phyloP scores from a whole-genome alignment of 257 asterid genomes.

The Salvia splendens region DNA sequence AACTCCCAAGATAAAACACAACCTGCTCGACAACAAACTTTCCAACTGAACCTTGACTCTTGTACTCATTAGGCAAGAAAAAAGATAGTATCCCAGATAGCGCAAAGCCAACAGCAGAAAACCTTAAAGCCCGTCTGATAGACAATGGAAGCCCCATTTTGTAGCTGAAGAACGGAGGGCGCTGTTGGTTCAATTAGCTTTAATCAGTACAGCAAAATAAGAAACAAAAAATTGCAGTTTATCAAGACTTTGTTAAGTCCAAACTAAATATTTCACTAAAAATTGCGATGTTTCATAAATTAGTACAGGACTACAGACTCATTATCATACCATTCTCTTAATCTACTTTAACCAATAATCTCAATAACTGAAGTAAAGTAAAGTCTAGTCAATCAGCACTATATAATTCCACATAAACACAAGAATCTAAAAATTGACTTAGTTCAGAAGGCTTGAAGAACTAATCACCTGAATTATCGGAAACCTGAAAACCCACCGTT shows the following conservation, averaged over 20 bases:
- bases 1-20: conserved; percentile 58
- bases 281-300: not conserved
- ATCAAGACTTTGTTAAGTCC: conserved; percentile 10
- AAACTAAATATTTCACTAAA: conserved; percentile 8
- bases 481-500: conserved; percentile 80
- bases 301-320: not conserved
- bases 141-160: conserved; percentile 82
- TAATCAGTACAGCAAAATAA: conserved; percentile 32
- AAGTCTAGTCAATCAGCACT: not conserved
- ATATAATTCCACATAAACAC: conserved; percentile 1
- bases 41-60: conserved; percentile 45
- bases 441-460: conserved; percentile 8
- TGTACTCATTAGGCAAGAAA: conserved; percentile 53
- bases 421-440: conserved; percentile 10
- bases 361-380: conserved; percentile 6
- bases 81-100: conserved; percentile 51
- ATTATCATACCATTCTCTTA: not conserved
- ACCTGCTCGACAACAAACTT: conserved; percentile 61
- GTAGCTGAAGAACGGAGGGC: conserved; percentile 90
- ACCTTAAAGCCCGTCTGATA: conserved; percentile 56
- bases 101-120: conserved; percentile 59
- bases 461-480: conserved; percentile 82
- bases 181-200: conserved; percentile 50
- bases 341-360: not conserved
- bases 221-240: not conserved